Conservation (phyloP, 352 stramenopile genomes). For the Paralagenidium karlingii region DNA sequence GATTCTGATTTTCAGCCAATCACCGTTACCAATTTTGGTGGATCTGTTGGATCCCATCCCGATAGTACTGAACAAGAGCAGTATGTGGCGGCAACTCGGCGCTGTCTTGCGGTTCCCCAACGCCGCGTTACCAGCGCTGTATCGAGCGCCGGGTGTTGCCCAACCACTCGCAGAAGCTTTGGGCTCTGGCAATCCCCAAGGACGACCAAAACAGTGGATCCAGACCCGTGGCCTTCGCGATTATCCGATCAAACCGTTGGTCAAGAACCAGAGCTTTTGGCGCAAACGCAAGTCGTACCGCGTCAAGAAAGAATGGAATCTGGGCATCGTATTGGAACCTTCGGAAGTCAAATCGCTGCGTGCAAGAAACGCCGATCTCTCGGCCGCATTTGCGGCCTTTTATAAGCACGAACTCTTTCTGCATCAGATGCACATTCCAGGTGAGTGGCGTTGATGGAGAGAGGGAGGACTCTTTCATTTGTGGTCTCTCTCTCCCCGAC, state of each 20-base stretch:
- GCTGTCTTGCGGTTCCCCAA: no score
- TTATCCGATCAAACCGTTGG: constrained; percentile 43
- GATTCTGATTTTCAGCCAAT: no score
- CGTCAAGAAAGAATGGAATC: constrained; percentile 61
- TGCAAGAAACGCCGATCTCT: constrained; percentile 50
- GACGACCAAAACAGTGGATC: no score
- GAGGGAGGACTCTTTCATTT: not conserved
- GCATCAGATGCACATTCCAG: constrained; percentile 67
- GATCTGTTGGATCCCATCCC: no score
- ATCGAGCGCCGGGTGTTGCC: no score
- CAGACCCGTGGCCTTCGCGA: constrained; percentile 25
- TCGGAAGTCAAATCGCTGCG: constrained; percentile 72
- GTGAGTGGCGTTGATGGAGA: constrained; percentile 8
- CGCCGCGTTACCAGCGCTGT: no score
- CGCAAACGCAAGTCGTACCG: constrained; percentile 36
- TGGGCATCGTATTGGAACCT: constrained; percentile 54
- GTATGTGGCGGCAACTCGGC: no score
- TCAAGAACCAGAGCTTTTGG: constrained; percentile 54
- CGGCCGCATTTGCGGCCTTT: constrained; percentile 60
- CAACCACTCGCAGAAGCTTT: no score
- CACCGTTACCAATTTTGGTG: no score
- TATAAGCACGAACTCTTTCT: constrained; percentile 63
- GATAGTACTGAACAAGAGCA: no score
- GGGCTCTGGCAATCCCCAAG: no score
- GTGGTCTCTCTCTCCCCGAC: not conserved